A percentile compares a stretch with the other conserved stretches of the same genome.
These are phyloP conservation scores for Pythium diclinum DNA, from an alignment of 352 stramenopile genomes.

Conservation along the genomic window DNA sequence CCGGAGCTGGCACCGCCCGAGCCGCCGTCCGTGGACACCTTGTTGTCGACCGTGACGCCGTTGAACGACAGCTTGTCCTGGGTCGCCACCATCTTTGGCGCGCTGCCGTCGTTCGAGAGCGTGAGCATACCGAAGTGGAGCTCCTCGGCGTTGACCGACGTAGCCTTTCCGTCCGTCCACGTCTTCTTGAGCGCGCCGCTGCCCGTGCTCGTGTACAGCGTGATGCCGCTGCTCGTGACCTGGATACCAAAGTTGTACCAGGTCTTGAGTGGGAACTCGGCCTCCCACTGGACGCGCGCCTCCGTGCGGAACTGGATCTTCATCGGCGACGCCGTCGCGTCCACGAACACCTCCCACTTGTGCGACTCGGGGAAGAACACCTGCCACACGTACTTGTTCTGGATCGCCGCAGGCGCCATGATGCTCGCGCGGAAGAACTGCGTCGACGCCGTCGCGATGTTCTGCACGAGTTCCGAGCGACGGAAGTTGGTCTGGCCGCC, in stretches of 20 bases:
- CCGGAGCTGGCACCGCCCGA: slow-evolving; percentile 3
- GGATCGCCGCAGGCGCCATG: slow-evolving; percentile 42
- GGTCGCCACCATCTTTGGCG: slow-evolving; percentile 39
- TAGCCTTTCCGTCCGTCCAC: slow-evolving; percentile 34
- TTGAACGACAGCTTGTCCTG: slow-evolving; percentile 68
- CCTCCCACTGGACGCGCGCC: slow-evolving; percentile 45
- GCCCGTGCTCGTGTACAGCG: slow-evolving; percentile 55
- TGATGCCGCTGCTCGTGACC: slow-evolving; percentile 35
- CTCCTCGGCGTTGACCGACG: slow-evolving; percentile 38
- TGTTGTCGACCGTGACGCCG: slow-evolving; percentile 54
- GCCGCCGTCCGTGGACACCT: slow-evolving; percentile 32
- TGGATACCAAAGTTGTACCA: slow-evolving; percentile 75
- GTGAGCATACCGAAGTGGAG: slow-evolving; percentile 69
- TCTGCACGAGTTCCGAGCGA: slow-evolving; percentile 65
- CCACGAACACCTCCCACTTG: slow-evolving; percentile 56
- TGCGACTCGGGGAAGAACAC: slow-evolving; percentile 62
- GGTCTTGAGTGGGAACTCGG: slow-evolving; percentile 45
- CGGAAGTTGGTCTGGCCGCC: slow-evolving; percentile 57
- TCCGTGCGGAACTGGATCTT: slow-evolving; percentile 59
- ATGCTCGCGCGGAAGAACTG: slow-evolving; percentile 66
- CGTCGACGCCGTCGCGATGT: slow-evolving; percentile 37
- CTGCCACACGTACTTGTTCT: slow-evolving; percentile 59
- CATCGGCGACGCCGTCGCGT: slow-evolving; percentile 44
- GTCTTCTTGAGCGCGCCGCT: slow-evolving; percentile 38
- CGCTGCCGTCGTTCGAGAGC: slow-evolving; percentile 54